Evolutionary conservation across 805 yeast species (phyloP).

Genomic region (Millerozyma acaciae): DNA sequence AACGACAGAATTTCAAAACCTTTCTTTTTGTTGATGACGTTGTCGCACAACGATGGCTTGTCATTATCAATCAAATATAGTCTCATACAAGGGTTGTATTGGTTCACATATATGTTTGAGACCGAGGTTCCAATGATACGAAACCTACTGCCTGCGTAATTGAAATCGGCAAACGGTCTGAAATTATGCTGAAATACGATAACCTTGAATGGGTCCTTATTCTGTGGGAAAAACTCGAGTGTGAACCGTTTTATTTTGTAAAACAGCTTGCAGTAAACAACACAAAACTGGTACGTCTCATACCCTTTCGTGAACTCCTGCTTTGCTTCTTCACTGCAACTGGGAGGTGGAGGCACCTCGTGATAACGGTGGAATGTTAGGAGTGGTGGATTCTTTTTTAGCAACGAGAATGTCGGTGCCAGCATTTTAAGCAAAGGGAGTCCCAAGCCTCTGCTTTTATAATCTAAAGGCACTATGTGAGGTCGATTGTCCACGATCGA

Average conservation of each 20-base stretch:
- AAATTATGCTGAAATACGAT: constrained; percentile 31
- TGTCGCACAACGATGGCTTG: constrained; percentile 35
- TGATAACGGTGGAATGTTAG: constrained; percentile 27
- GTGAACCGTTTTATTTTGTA: constrained; percentile 24
- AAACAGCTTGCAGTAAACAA: constrained; percentile 26
- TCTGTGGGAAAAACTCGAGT: constrained; percentile 22
- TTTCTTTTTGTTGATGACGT: constrained; percentile 26
- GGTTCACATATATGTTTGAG: constrained; percentile 24
- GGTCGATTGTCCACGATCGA: constrained; percentile 22
- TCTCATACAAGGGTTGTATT: constrained; percentile 30
- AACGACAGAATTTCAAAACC: constrained; percentile 21
- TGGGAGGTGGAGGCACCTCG: constrained; percentile 26
- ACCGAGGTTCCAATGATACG: constrained; percentile 35
- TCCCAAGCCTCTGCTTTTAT: constrained; percentile 30
- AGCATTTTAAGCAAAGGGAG: constrained; percentile 34
- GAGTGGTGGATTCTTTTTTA: constrained; percentile 33
- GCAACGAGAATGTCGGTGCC: constrained; percentile 33
- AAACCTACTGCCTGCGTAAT: constrained; percentile 32
- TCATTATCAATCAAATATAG: constrained; percentile 30
- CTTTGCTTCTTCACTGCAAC: constrained; percentile 8
- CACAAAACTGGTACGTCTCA: constrained; percentile 33
- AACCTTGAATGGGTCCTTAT: constrained; percentile 19
- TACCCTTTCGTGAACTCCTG: constrained; percentile 20
- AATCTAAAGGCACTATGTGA: constrained; percentile 30
- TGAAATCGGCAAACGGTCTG: constrained; percentile 38